Evolutionary conservation across 169 alveolate genomes (phyloP), one percentile per base, ranked within the genome.

Genomic region (Theileria sp.): DNA sequence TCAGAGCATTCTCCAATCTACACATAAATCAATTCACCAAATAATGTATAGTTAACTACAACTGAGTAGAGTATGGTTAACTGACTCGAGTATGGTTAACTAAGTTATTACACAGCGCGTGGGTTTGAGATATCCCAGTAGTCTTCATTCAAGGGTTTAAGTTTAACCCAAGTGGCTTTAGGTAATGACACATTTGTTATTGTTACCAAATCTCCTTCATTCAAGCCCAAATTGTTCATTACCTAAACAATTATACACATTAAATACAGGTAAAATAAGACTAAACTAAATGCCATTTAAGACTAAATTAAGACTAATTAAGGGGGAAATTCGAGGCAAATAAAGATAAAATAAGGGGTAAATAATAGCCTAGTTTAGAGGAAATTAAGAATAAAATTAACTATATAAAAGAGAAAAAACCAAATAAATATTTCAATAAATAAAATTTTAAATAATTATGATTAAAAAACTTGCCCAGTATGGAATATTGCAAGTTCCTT

Each of bases 111-210:
- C 94, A 96, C 97, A 23, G 98, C 98, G 70, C 95, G 94, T n/a
- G 98, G 99, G 76, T 96, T 96, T 9, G 98, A 93, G 54, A 96
- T 88, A 84, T 96, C 97, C 88, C 96, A 94, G 87, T 95, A 96
- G 65, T 94, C 97, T 62, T 95, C 93, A 65, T 89, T 78, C 67
- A 93, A 95, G n/a, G 99, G 99, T 81, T 93, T 92, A 49, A 96
- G 75, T 76, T 95, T 94, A 69, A 95, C 96, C 85, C 93, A 96
- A 13, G 92, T 93, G 49, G 98, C 98, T 80, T 95, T 95, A 1
- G 92, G 94, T 36, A 96, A 86, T 32, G 93, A 88, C 0, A 92
- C 94, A 88, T 93, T 94, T 69, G 93, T 92, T 66, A 96, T 86
- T 56, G 95, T 85, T 25, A 95, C 92, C 23, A 88, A 82, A 71